Base-by-base conservation (phyloP, 192 early-diverging fungal species). In the Coemansia sp. region DNA sequence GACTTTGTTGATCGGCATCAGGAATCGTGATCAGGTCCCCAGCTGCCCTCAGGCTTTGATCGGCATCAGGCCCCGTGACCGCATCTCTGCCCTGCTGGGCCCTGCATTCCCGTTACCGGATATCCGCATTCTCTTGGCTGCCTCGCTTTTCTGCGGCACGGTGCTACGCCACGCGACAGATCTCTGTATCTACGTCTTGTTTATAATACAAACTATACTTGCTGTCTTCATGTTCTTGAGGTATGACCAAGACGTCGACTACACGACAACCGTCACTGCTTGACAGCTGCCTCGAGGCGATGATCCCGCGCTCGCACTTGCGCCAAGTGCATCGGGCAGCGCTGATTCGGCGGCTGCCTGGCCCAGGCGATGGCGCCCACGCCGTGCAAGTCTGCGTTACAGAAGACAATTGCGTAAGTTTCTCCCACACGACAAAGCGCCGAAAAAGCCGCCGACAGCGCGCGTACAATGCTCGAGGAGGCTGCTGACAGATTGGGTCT, bases 1-100 rank as follows among this genome's bases (percentile, higher is more conserved):
- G 78, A 72, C 59, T 74, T 75, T 61, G 60, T 79, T 9, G 66
- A 73, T 57, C 61, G 35, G 23, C 66, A 74, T 52, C 50, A 63
- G 7, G n/a, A 21, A 21, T 43, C 29, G 8, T 62, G 26, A 48
- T 37, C 6, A 16, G 17, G 38, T 22, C 22, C 38, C 39, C 0
- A 8, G 39, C 39, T 41, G 39, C 39, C 8, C 39, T 41, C 39
- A 27, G 27, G 5, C 27, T 27, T 27, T 35, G 31, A 35, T 35
- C 31, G 31, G 31, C 31, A 35, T 35, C 31, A 35, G 6, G 7
- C 8, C 31, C 31, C 31, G 31, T 35, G 31, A 35, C 31, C 31
- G 31, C 31, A 8, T 8, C 31, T 35, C 31, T 7, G 31, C 31
- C 31, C 31, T 35, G 31, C 31, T 35, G 31, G 31, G 31, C 31